Base-by-base conservation (phyloP, 2,329 filamentous ascomycete genomes). In the Trichoderma hamatum region DNA sequence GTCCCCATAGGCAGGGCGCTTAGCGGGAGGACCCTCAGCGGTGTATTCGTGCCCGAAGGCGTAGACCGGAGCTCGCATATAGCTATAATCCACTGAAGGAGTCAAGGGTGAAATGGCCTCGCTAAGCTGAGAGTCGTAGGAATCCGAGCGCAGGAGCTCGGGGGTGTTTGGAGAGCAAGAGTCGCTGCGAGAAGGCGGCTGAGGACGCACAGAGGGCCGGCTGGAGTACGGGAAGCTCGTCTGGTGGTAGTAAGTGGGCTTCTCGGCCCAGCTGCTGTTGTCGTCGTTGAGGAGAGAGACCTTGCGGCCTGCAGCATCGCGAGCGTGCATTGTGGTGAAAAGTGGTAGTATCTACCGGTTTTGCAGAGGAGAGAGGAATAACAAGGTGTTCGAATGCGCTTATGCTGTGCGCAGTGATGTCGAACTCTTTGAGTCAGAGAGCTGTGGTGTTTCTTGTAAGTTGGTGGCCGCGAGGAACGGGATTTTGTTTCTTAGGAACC, bases 261-360 rank as follows among this genome's bases (percentile, higher is more conserved):
- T 72, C 55, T 70, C 62, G 56, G 61, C 24, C 46, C 51, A 58
- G 51, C 39, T 66, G 67, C 24, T 59, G 67, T 21, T 60, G 59
- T 89, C 89, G 72, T 89, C 86, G 76, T 89, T 89, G 49, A 89
- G 81, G 11, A 89, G 81, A 63, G 87, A 89, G 75, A 89, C 84
- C 77, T 83, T 81, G 72, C 85, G 85, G 73, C 87, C 87, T 52
- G 83, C 80, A 54, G 86, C 85, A 77, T 89, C 84, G 74, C 83
- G 80, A 64, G 82, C 84, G 71, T 87, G 82, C 85, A 89, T 88
- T 72, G 70, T n/a, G 52, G 51, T 36, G 10, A 16, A 10, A 16
- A 28, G 36, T 51, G 39, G 52, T 4, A 14, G 28, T 56, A n/a
- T 56, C 14, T 39, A 3, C 24, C 55, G 16, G 5, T 24, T 46